Evolutionary conservation across 352 stramenopile species (phyloP), one percentile per base, ranked within the genome.

Genomic region (Thraustochytrium striatum): DNA sequence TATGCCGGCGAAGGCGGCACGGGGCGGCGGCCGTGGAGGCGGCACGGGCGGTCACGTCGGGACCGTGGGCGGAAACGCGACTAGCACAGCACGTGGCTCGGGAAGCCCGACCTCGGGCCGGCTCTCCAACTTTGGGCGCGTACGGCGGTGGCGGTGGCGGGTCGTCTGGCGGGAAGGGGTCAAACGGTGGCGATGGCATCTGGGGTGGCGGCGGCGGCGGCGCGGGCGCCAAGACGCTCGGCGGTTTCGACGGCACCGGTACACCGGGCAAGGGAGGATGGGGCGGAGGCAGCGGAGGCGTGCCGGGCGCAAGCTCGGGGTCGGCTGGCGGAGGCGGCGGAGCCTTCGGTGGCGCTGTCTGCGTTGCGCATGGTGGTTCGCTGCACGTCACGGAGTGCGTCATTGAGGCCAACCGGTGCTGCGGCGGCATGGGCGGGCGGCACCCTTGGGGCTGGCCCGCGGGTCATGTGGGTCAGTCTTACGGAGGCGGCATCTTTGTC

Each of bases 201-300:
- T 75, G 65, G 65, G 65, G 65, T 16, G 65, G 65, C 25, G 65
- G 65, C 43, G 65, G 65, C n/a, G 65, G 65, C 25, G 65, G 65
- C 50, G 39, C 65, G 19, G 65, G 65, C 21, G 65, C 41, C 16
- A 75, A 70, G 41, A 75, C 65, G 1, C 21, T 75, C 19, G 35
- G 65, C 44, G 65, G 65, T 16, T 73, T 28, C 11, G 65, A 72
- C 5, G 19, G 21, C 7, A 11, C 25, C 11, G 41, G 65, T 9
- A 62, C 7, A 0, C 65, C 65, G 41, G 65, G 65, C 9, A 70
- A 72, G 3, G 65, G 44, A 5, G 65, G 65, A 19, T 75, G 19
- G 21, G 65, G 65, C 16, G 65, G 25, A 19, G 65, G 65, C 35
- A 2, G 13, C 33, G 65, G 65, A 7, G 65, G 65, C 16, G 5